Conservation (phyloP, 2,329 filamentous ascomycete genomes). For the Cladosporium sp. region DNA sequence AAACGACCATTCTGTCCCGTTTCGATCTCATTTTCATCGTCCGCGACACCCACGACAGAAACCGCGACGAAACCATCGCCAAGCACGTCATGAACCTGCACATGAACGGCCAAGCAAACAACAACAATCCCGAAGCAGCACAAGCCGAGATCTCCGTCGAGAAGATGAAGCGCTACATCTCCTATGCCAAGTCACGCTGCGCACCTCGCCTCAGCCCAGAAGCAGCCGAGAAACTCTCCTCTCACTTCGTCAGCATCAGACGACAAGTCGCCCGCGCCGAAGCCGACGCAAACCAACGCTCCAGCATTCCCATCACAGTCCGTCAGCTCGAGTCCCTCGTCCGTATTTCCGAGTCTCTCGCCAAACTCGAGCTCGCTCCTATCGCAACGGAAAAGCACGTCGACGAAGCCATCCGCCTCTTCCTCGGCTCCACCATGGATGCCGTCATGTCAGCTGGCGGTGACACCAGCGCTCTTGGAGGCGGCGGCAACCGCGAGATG, state of each 20-base stretch:
- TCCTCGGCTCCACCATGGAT: constrained; percentile 96
- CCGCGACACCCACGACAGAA: constrained; percentile 85
- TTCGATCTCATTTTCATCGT: constrained; percentile 99
- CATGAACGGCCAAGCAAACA: constrained; percentile 77
- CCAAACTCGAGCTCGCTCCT: constrained; percentile 81
- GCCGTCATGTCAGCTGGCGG: constrained; percentile 57
- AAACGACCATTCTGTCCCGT: constrained; percentile 94
- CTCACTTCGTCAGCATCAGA: constrained; percentile 94
- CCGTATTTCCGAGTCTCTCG: constrained; percentile 92
- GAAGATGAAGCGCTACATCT: constrained; percentile 96
- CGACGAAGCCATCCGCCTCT: constrained; percentile 93
- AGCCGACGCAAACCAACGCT: constrained; percentile 81
- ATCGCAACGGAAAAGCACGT: constrained; percentile 88
- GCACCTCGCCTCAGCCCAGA: constrained; percentile 85
- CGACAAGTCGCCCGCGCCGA: constrained; percentile 90
- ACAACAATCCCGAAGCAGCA: constrained; percentile 71
- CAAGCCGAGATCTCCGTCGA: constrained; percentile 90
- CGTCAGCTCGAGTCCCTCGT: constrained; percentile 96
- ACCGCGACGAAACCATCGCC: constrained; percentile 87
- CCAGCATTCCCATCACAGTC: constrained; percentile 94
- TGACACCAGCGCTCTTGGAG: constrained; percentile 72
- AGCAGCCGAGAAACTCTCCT: constrained; percentile 92
- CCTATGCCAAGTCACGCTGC: constrained; percentile 94
- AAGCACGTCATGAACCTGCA: constrained; percentile 97
- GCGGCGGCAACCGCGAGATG: constrained; percentile 74